Evolutionary conservation across 225 moss, liverwort and hornwort genomes (phyloP), one percentile per base, ranked within the genome.

Genomic region (Climacium dendroides): DNA sequence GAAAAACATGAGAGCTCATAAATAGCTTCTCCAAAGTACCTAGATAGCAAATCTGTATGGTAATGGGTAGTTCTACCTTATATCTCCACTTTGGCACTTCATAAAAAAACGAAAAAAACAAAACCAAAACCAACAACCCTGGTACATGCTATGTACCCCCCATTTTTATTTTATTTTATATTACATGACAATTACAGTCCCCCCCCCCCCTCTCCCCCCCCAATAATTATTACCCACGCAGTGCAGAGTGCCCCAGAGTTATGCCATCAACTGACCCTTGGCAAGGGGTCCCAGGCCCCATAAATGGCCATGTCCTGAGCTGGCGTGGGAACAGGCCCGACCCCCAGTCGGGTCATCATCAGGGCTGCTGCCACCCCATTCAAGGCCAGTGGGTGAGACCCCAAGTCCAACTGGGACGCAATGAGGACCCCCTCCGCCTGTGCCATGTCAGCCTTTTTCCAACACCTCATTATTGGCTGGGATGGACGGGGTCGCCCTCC

Each of bases 401-500:
- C 75, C 75, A 76, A 84, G 80, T 87, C 87, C 87, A 87, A 87
- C 80, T 87, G 90, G 87, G 87, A 58, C 45, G 85, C 90, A 90
- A 85, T 90, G 85, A 90, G 82, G 53, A 66, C 30, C n/a, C 65
- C 63, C 59, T 83, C 63, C 59, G 83, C 50, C 87, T 85, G 88
- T 7, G 85, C 89, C 89, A 91, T 91, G 91, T 89, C 89, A 89
- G 89, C 84, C 90, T 86, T 90, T 85, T 88, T 57, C 79, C 58
- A n/a, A 39, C 72, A 78, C 64, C 82, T 89, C 78, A 91, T 89
- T 89, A 88, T 83, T 83, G 84, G 83, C 64, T 70, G 69, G 67
- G 53, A 52, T 39, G 63, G 57, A 74, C n/a, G 26, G 50, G 28
- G 60, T 54, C 28, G 24, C 41, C 5, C 41, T 30, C 64, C 59